phyloP scores from a whole-genome alignment of 768 basidiomycete species.

The Omphalotus guepiniiformis region DNA sequence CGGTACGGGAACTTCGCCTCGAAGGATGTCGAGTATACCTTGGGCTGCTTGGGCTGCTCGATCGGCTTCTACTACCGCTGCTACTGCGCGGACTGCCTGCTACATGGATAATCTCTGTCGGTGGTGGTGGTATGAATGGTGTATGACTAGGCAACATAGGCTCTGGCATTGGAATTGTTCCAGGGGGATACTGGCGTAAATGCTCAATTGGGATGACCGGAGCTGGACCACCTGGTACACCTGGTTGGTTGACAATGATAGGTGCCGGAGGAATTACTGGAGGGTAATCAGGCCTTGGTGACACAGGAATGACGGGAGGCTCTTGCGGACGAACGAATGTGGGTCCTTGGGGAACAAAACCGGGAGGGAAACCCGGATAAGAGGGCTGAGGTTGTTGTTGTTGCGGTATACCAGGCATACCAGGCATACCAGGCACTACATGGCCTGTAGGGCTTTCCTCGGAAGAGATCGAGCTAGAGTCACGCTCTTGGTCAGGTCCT shows the following conservation, averaged over 20 bases:
- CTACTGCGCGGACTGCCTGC: slow-evolving; percentile 3
- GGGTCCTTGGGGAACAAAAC: slow-evolving; percentile 3
- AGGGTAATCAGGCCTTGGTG: slow-evolving; percentile 14
- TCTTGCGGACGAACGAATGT: slow-evolving; percentile 9
- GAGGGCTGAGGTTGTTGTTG: slow-evolving; percentile 3
- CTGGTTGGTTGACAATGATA: slow-evolving; percentile 5
- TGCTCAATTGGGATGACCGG: slow-evolving; percentile 17
- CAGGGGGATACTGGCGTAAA: too few species aligned
- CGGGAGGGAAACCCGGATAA: slow-evolving; percentile 3
- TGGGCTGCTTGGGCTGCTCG: slow-evolving; percentile 9
- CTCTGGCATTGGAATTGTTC: slow-evolving; percentile 1
- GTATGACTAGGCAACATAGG: neutral
- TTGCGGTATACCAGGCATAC: slow-evolving; percentile 3
- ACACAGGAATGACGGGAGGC: slow-evolving; percentile 20
- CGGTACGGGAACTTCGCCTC: slow-evolving; percentile 3
- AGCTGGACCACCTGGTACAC: slow-evolving; percentile 9
- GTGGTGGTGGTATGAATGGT: slow-evolving; percentile 19
- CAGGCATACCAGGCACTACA: neutral
- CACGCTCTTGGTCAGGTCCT: too few species aligned
- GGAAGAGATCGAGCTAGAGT: too few species aligned
- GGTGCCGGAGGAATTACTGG: slow-evolving; percentile 12
- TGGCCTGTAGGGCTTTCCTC: slow-evolving; percentile 1
- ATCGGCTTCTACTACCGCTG: slow-evolving; percentile 8
- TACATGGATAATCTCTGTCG: slow-evolving; percentile 4
- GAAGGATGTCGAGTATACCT: slow-evolving; percentile 10